Evolutionary conservation across 306 rosid species (phyloP), one percentile per base, ranked within the genome.

Genomic region (Lablab purpureus): DNA sequence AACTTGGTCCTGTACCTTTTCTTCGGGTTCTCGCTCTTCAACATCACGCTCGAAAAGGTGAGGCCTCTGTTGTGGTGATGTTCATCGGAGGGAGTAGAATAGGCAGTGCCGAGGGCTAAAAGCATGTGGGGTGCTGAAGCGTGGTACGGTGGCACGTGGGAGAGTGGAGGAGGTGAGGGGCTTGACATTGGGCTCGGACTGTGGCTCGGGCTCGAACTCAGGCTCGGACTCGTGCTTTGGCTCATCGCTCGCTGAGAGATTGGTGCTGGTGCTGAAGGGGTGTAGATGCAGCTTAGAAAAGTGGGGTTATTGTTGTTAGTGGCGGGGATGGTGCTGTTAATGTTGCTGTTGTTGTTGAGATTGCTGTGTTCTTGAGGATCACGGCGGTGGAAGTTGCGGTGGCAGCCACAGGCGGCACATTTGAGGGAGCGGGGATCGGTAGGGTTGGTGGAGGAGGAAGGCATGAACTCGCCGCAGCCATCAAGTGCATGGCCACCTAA

Each of bases 301-400:
- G 25, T 73, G 21, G 86, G 79, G 70, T 19, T 58, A 5, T 63
- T 1, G 22, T 19, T 56, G n/a, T 15, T 63, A 25, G 2, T 1
- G 30, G 15, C 49, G 71, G 36, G 36, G 36, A 4, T 32, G 59
- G 2, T 7, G 10, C n/a, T 43, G 71, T 8, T 30, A 51, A 21
- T 79, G 60, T 19, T n/a, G 58, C n/a, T n/a, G n/a, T 19, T 78
- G 27, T 40, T 17, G 19, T 49, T 49, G 9, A 17, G 54, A 21
- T 10, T 5, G 27, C 0, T 54, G 32, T 55, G 12, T 1, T 83
- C 87, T 14, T 81, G 85, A 1, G 87, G 73, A 10, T 86, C 91
- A 3, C 97, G 97, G 86, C 99, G 97, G 92, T 94, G 99, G 87
- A 91, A 94, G 70, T 92, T 94, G 32, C 99, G 92, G 88, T 94